A percentile compares a stretch with the other conserved stretches of the same genome.
These are phyloP conservation scores for Bromus sterilis DNA, from an alignment of 176 grass and related monocot species.

Conservation along the genomic window DNA sequence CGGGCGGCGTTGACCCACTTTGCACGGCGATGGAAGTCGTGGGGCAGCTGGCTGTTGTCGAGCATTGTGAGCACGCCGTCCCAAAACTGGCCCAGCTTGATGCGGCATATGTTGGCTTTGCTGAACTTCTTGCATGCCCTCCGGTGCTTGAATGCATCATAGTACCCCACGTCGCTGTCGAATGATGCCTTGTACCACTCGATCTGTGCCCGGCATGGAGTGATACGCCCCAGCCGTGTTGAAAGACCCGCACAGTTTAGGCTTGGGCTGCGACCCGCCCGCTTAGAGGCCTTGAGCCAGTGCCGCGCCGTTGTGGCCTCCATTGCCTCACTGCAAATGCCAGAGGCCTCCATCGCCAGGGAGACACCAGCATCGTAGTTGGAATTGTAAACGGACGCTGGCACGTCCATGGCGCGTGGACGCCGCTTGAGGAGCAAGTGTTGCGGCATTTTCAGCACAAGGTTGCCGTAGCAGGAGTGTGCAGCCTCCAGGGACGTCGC, in stretches of 20 bases:
- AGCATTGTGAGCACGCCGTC: slow-evolving; percentile 78
- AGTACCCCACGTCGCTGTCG: slow-evolving; percentile 73
- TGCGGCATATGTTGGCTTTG: slow-evolving; percentile 54
- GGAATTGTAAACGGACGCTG: slow-evolving; percentile 5
- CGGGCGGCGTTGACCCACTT: slow-evolving; percentile 94
- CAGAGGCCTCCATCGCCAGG: slow-evolving; percentile 59
- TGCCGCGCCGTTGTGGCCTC: slow-evolving; percentile 43
- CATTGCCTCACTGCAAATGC: slow-evolving; percentile 40
- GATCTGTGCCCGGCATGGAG: slow-evolving; percentile 69
- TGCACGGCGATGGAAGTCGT: slow-evolving; percentile 68
- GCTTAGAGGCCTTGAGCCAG: slow-evolving; percentile 62
- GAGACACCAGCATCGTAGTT: slow-evolving; percentile 56
- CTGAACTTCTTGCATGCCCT: slow-evolving; percentile 38
- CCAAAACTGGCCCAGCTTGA: slow-evolving; percentile 81
- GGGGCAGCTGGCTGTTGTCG: slow-evolving; percentile 62
- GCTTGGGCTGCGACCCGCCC: slow-evolving; percentile 40
- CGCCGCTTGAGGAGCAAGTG: slow-evolving; percentile 46
- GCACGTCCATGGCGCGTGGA: neutral
- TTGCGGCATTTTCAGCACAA: slow-evolving; percentile 39
- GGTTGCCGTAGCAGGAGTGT: slow-evolving; percentile 55
- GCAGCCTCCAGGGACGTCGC: slow-evolving; percentile 4
- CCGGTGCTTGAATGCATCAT: slow-evolving; percentile 79
- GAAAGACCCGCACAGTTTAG: slow-evolving; percentile 61
- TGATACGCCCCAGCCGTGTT: slow-evolving; percentile 58
- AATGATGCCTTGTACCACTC: slow-evolving; percentile 92